phyloP scores from a whole-genome alignment of 164 flowering plant species.

The Aristolochia californica region DNA sequence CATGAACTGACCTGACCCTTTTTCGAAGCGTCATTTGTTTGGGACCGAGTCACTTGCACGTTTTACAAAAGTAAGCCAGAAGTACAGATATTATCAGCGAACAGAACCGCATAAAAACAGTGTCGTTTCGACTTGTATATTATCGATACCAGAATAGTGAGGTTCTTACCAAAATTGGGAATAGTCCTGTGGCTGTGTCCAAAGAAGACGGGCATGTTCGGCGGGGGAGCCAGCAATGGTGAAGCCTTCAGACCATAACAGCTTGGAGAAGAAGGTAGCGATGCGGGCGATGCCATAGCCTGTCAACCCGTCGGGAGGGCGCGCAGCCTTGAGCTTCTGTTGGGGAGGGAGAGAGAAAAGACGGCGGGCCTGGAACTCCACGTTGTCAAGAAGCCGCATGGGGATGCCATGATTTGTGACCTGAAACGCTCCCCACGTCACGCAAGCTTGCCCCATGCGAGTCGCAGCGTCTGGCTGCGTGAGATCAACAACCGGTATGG shows the following conservation, averaged over 20 bases:
- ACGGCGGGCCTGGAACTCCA: slow-evolving; percentile 27
- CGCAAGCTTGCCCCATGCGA: slow-evolving; percentile 60
- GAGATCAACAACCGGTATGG: slow-evolving; percentile 55
- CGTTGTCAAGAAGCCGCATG: slow-evolving; percentile 21
- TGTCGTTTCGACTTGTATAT: no score
- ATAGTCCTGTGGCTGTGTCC: slow-evolving; percentile 65
- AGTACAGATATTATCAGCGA: no score
- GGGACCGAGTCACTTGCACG: background rate
- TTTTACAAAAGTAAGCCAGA: background rate
- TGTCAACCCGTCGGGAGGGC: slow-evolving; percentile 41
- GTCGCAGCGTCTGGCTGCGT: slow-evolving; percentile 21
- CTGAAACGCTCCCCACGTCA: slow-evolving; percentile 80
- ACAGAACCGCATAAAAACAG: no score
- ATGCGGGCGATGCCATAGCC: slow-evolving; percentile 76
- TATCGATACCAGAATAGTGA: no score
- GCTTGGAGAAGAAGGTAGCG: slow-evolving; percentile 60
- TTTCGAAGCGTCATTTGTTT: no score
- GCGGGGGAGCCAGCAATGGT: slow-evolving; percentile 60
- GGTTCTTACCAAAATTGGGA: slow-evolving; percentile 49
- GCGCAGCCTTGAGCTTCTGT: slow-evolving; percentile 64
- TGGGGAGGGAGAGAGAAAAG: slow-evolving; percentile 66
- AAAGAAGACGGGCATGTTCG: slow-evolving; percentile 65
- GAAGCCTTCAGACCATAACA: slow-evolving; percentile 89
- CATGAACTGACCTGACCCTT: no score
- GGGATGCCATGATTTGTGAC: slow-evolving; percentile 57